Base-by-base conservation (phyloP, 768 basidiomycete genomes). In the Candolleomyces eurysporus region DNA sequence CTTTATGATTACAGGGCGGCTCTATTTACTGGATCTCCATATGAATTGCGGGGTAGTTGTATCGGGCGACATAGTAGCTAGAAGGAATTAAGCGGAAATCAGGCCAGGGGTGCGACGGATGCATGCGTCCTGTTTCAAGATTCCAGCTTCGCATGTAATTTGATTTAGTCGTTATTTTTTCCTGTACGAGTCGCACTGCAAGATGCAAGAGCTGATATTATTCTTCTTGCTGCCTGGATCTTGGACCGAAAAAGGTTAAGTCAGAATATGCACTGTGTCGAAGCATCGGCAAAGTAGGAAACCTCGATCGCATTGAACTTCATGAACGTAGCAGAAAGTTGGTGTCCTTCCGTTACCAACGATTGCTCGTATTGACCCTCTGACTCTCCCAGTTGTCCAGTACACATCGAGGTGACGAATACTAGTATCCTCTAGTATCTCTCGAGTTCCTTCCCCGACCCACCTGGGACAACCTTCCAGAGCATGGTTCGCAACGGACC, bases 21-120 rank as follows among this genome's bases (percentile, higher is more conserved):
- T 5, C 13, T 30, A 63, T 70, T n/a, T 63, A 76, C 74, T 71
- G 75, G 17, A 74, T 75, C 2, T 70, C 74, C 76, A 77, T 77
- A 53, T 77, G 76, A 39, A 77, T 72, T 14, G 76, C 74, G 9
- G 76, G 73, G 48, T 71, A 71, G 26, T 71, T 75, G 63, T 75
- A 73, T 10, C 65, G 65, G 11, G 72, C 73, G 30, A 76, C 71
- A 58, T 75, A 77, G 64, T 73, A 73, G 45, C 72, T 74, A 61
- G 5, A 36, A 36, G 11, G 6, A 11, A 4, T 36, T 36, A 6
- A 5, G 36, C 36, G 5, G 36, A 11, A 11, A 36, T 26, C 26
- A 26, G 2, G 2, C 26, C 36, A 36, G 36, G 36, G 36, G 36
- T 7, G 11, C 11, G 36, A 26, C 26, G 26, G 26, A 26, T 36